These are phyloP conservation scores for Tubosaeta sp. DNA, from an alignment of 768 basidiomycete genomes.

Conservation along the genomic window DNA sequence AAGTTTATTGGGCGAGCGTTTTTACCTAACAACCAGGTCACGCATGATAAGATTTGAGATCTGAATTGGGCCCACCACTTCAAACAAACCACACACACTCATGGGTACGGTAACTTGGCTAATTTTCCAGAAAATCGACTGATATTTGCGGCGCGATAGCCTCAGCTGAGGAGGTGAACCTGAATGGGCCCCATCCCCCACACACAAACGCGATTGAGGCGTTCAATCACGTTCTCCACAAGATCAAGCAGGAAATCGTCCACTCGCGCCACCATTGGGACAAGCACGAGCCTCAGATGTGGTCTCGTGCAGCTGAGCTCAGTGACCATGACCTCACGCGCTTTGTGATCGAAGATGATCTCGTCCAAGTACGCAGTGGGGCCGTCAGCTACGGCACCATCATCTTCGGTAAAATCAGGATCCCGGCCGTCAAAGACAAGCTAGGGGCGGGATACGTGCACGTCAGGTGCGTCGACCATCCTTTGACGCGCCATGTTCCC, in stretches of 20 bases:
- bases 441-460: constrained; percentile 63
- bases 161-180: constrained; percentile 48
- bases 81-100: constrained; percentile 2
- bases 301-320: constrained; percentile 52
- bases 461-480: constrained; percentile 48
- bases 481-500: constrained; percentile 1
- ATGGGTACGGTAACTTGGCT: constrained; percentile 21
- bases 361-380: constrained; percentile 49
- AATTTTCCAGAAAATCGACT: background rate
- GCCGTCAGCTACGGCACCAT: constrained; percentile 64
- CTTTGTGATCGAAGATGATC: constrained; percentile 46
- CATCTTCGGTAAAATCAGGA: constrained; percentile 70
- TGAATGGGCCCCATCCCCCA: constrained; percentile 62
- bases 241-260: constrained; percentile 63
- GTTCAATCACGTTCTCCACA: constrained; percentile 49
- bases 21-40: background rate
- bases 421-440: constrained; percentile 62
- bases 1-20: constrained; percentile 18
- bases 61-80: background rate
- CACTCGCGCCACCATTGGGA: constrained; percentile 69
- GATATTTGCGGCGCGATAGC: constrained; percentile 37
- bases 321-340: constrained; percentile 48
- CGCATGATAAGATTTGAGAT: background rate
- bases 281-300: constrained; percentile 57
- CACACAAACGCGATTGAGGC: constrained; percentile 58